Conservation (phyloP, 2,329 filamentous ascomycete genomes). For the Plenodomus biglobosus region DNA sequence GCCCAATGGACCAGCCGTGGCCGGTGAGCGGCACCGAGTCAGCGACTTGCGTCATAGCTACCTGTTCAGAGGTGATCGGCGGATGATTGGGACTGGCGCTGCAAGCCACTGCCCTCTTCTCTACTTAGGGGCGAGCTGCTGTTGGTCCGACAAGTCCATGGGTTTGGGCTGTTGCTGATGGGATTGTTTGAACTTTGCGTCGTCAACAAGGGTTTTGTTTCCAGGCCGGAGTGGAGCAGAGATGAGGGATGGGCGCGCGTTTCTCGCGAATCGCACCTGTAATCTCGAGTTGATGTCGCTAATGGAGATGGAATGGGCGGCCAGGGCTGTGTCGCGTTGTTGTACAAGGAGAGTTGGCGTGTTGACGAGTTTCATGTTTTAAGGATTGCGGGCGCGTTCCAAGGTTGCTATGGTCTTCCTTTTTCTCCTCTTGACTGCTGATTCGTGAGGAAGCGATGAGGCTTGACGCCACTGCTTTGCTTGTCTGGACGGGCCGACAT, state of each 20-base stretch:
- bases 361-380: neutral
- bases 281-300: too few species aligned
- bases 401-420: neutral
- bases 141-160: slow-evolving; percentile 3
- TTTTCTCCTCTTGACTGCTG: neutral
- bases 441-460: neutral
- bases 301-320: too few species aligned
- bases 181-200: too few species aligned
- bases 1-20: neutral
- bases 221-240: too few species aligned
- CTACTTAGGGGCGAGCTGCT: slow-evolving; percentile 8
- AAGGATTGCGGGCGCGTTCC: neutral
- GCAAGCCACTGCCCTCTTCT: neutral
- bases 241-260: too few species aligned
- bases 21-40: neutral
- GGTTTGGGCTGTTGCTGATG: too few species aligned
- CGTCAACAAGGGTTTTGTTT: too few species aligned
- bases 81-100: neutral
- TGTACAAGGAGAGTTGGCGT: neutral
- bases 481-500: too few species aligned
- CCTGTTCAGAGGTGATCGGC: neutral
- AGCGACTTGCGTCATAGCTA: slow-evolving; percentile 4
- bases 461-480: neutral
- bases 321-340: too few species aligned
- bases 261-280: too few species aligned